These are phyloP conservation scores for Pichia exigua DNA, from an alignment of 805 yeast species.

Conservation along the genomic window DNA sequence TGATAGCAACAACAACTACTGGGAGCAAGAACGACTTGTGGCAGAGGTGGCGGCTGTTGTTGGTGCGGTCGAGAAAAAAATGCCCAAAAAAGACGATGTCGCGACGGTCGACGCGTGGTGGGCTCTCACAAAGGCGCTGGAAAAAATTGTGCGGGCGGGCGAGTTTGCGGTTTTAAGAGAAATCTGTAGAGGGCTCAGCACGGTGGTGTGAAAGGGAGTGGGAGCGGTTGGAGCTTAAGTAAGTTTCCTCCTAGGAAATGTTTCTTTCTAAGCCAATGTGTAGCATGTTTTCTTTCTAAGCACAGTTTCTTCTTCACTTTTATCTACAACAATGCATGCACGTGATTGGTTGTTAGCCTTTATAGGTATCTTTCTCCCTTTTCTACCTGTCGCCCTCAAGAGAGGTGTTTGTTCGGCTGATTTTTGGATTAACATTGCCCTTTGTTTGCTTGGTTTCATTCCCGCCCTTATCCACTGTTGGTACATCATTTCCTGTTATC, in stretches of 20 bases:
- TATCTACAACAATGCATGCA: conserved; percentile 23
- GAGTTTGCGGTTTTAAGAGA: background rate
- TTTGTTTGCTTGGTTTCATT: conserved; percentile 62
- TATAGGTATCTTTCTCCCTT: conserved; percentile 63
- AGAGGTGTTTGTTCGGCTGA: conserved; percentile 56
- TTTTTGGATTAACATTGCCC: conserved; percentile 54
- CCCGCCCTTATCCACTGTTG: conserved; percentile 76
- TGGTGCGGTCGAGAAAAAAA: background rate
- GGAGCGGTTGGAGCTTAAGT: background rate
- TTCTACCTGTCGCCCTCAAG: conserved; percentile 62
- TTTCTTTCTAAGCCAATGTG: too few relatives aligned
- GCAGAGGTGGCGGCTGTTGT: background rate
- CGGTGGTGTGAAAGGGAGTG: background rate
- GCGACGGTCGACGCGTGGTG: background rate
- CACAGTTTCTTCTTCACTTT: background rate
- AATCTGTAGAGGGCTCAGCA: conserved; percentile 3
- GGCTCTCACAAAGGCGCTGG: background rate
- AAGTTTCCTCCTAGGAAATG: too few relatives aligned
- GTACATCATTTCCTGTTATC: conserved; percentile 72
- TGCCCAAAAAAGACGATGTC: background rate
- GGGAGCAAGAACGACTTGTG: background rate
- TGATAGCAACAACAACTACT: background rate
- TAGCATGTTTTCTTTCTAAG: background rate
- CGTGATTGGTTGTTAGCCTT: conserved; percentile 54
- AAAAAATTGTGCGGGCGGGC: background rate